Conservation (phyloP, 2,329 filamentous ascomycete species). For the Ophiostoma sp. region DNA sequence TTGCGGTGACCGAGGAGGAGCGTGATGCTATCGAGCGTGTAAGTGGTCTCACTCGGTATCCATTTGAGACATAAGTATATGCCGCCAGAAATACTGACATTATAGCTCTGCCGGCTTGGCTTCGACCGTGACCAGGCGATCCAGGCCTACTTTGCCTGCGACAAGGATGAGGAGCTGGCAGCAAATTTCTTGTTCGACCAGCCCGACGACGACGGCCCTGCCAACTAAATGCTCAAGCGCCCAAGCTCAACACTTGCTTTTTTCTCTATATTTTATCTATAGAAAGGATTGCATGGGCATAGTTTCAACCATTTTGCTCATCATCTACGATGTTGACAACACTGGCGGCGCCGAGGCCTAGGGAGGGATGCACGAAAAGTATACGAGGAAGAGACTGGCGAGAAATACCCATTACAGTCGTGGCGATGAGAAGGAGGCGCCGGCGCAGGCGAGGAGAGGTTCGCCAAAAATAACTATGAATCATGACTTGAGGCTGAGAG, state of each 20-base stretch:
- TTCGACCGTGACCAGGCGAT: constrained; percentile 92
- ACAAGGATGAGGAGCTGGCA: constrained; percentile 98
- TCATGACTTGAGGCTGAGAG: neutral
- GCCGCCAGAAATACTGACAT: neutral
- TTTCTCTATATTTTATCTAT: neutral
- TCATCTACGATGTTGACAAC: neutral
- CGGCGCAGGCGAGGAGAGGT: neutral
- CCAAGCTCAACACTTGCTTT: neutral
- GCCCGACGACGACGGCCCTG: constrained; percentile 71
- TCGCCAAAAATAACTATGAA: neutral
- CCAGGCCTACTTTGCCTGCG: constrained; percentile 97
- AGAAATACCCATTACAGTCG: constrained; percentile 21
- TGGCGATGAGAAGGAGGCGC: constrained; percentile 1
- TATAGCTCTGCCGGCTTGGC: constrained; percentile 80
- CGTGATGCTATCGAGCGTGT: constrained; percentile 94
- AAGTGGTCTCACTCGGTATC: constrained; percentile 37
- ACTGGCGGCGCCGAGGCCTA: neutral
- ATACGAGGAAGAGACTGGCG: neutral
- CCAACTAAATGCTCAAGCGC: constrained; percentile 16
- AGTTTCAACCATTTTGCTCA: neutral
- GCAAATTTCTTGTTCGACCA: constrained; percentile 98
- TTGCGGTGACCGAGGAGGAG: constrained; percentile 92
- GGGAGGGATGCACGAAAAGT: neutral
- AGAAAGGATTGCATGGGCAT: neutral
- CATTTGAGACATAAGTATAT: neutral